Evolutionary conservation across 75 land plant species (phyloP), one percentile per base, ranked within the genome.

Genomic region (Pinus albicaulis): DNA sequence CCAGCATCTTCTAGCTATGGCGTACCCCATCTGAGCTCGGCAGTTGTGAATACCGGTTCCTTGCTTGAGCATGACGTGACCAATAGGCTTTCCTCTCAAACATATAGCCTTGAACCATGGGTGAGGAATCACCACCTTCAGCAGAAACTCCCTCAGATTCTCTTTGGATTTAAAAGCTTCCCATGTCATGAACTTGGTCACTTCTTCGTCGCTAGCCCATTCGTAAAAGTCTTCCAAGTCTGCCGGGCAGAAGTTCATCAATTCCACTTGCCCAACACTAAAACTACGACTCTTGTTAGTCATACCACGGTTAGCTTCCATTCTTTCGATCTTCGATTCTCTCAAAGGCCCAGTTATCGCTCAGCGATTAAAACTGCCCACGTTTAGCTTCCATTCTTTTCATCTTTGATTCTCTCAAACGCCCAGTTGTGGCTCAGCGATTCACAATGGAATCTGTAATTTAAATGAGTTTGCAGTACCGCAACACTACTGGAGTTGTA

Each of bases 31-130:
- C 77, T 80, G 80, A 0, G 31, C 31, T 28, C 31, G 31, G 72
- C 86, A 79, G 44, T 16, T 26, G 17, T 62, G 15, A 26, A 26
- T 24, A 1, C 15, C 5, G 1, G 38, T 1, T 8, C 70, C 70
- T 16, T 36, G 38, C 2, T 38, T 66, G 70, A 34, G 65, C 65
- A 62, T 62, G 5, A 62, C 28, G 28, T 62, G 65, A 0, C 34
- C 65, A 5, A 65, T 38, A 1, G 69, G 38, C 69, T 34, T 65
- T 3, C 75, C 77, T 12, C 76, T 59, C 15, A 88, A 36, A 74
- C 90, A 91, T 20, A 91, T 88, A 56, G 88, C 84, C 66, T 74
- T 86, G 56, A 77, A 77, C 82, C 80, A 90, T 7, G 84, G 88
- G 66, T 90, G 92, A 12, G 80, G 78, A 20, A 83, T 76, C 55